Evolutionary conservation across 371 early-diverging fungal species (phyloP), one percentile per base, ranked within the genome.

Genomic region (Syncephalis fuscata): DNA sequence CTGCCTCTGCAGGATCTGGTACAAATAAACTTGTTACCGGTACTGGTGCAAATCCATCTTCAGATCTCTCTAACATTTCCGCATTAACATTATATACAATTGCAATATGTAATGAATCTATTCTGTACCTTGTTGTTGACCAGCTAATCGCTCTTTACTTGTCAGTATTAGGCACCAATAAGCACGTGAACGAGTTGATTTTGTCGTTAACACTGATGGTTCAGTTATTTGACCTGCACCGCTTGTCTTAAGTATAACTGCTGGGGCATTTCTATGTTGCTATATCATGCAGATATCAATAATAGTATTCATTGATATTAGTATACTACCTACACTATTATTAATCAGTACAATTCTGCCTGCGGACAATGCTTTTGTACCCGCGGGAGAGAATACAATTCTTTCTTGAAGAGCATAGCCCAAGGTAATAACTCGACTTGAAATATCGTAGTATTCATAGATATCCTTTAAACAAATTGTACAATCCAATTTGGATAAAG

Each of bases 401-500:
- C 57, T 67, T 25, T 78, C 75, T 57, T 74, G 70, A 56, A 84
- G 64, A n/a, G 56, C 54, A 43, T 73, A 70, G 17, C 68, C 74
- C 40, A 83, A 48, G 1, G 63, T 45, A 3, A 82, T 57, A 26
- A 82, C 63, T 17, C 69, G 66, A 11, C 69, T 61, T 40, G 76
- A 80, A 16, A 67, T 42, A 52, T 82, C 74, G 57, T 86, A 86
- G 49, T 76, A 86, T n/a, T 58, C 57, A 17, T 74, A 66, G 27
- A 91, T 65, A 54, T 90, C 91, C 39, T 59, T 61, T 38, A 68
- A 70, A 60, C 96, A 92, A 48, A 93, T 85, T 2, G 75, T 65
- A 51, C 96, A 93, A 25, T 76, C 70, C n/a, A 92, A 62, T 50
- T 78, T 74, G 36, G 70, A 64, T 16, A 82, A 52, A 10, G 63